These are phyloP conservation scores for Pisolithus albus DNA, from an alignment of 768 basidiomycete genomes.

Conservation along the genomic window DNA sequence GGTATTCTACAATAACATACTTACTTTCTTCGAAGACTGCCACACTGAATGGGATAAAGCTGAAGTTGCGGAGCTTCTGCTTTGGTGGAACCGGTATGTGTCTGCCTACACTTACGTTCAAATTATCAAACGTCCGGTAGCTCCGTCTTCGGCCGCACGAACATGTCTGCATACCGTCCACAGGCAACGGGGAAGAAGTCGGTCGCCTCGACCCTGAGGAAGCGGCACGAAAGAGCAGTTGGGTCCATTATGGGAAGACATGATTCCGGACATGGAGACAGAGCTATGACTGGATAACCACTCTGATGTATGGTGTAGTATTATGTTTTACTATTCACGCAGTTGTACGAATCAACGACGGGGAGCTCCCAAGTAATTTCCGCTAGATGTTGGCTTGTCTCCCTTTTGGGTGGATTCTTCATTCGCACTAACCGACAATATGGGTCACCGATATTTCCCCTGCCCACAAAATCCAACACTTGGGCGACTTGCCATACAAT, in stretches of 20 bases:
- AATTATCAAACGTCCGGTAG: constrained; percentile 10
- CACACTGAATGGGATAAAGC: constrained; percentile 37
- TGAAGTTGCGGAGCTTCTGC: constrained; percentile 33
- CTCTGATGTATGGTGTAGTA: no score
- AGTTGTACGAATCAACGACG: no score
- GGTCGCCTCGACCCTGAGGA: constrained; percentile 30
- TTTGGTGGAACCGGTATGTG: constrained; percentile 8
- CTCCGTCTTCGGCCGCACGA: constrained; percentile 6
- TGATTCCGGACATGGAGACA: no score
- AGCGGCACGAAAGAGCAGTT: constrained; percentile 7
- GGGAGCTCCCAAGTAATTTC: no score
- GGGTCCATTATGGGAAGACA: constrained; percentile 17
- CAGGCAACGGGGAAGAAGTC: constrained; percentile 39
- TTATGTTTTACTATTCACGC: no score
- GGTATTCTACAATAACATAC: constrained; percentile 38
- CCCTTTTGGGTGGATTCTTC: no score
- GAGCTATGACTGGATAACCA: neutral
- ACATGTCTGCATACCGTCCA: constrained; percentile 26
- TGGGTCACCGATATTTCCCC: no score
- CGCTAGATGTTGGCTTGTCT: no score
- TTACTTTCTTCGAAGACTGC: constrained; percentile 51
- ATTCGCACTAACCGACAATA: no score
- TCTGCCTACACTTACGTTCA: constrained; percentile 16
- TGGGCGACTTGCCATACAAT: no score
- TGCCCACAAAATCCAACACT: no score